phyloP scores from a whole-genome alignment of 306 rosid species.

The Pyrus betulifolia region DNA sequence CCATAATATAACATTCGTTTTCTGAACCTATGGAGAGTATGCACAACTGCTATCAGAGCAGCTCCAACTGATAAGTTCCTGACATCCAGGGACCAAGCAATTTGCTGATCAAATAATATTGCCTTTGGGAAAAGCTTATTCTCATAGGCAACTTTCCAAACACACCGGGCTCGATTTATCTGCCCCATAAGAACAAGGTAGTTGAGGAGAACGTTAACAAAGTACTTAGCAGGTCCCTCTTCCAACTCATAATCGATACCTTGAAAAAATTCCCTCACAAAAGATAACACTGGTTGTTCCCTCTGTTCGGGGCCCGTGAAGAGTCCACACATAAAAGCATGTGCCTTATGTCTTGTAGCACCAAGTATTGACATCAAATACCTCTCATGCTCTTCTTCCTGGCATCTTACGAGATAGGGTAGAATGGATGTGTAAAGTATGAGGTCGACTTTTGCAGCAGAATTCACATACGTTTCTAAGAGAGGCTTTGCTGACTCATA shows the following conservation, averaged over 20 bases:
- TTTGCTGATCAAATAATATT: constrained; percentile 87
- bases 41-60: constrained; percentile 77
- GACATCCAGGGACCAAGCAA: constrained; percentile 96
- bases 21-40: constrained; percentile 92
- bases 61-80: constrained; percentile 95
- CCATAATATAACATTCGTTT: constrained; percentile 94
- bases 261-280: constrained; percentile 85
- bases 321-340: constrained; percentile 83
- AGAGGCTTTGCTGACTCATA: constrained; percentile 84
- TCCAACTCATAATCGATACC: constrained; percentile 84
- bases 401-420: constrained; percentile 90
- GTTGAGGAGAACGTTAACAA: constrained; percentile 87
- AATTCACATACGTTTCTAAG: constrained; percentile 69
- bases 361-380: constrained; percentile 89
- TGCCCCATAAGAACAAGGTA: constrained; percentile 96
- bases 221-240: constrained; percentile 87
- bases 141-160: constrained; percentile 95
- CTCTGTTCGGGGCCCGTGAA: constrained; percentile 82
- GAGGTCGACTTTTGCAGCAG: constrained; percentile 91
- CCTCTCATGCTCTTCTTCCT: constrained; percentile 77
- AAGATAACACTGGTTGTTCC: constrained; percentile 73
- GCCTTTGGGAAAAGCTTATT: constrained; percentile 97
- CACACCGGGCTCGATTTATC: constrained; percentile 84
- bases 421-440: constrained; percentile 89
- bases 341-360: constrained; percentile 76